Base-by-base conservation (phyloP, 768 basidiomycete genomes). In the Mrakia gelida region DNA sequence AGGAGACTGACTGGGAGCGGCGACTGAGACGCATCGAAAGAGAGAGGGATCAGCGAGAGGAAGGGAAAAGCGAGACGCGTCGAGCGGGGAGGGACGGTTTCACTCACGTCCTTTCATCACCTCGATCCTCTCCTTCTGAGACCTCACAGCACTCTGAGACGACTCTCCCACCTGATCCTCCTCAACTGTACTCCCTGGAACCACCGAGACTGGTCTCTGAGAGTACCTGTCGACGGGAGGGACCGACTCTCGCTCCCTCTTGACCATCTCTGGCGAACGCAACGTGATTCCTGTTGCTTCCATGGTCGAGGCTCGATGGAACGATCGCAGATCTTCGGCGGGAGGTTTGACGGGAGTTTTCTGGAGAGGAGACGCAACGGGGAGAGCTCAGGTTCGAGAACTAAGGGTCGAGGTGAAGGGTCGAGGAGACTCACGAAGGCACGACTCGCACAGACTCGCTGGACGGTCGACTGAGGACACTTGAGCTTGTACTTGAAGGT, bases 281-380 rank as follows among this genome's bases (percentile, higher is more conserved):
- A 52, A 52, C 15, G 49, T 21, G 49, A 52, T 52, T 13, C 49
- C 49, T 9, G 49, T 52, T 2, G 49, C 49, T 28, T 59, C 59
- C 59, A 59, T 59, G 26, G 59, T 59, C 59, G 59, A 59, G 59
- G 59, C 59, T 59, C 59, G 59, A 59, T 59, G 59, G 9, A 59
- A 59, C 8, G 59, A 59, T 59, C 59, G 26, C 11, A 59, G 23
- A 7, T 59, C 59, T 26, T 26, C 28, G 26, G 59, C 5, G 13
- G 59, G 59, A 28, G 59, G 59, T 59, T 26, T 10, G n/a, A 59
- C 59, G 59, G 59, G 13, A 23, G 59, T 59, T 59, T 28, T 59
- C 59, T 59, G 54, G 8, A 3, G 7, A 59, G 6, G 23, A 28
- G 10, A 56, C 38, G 38, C 38, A 45, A 15, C 41, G 41, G 59